Percentiles rank a stretch among this genome's conserved stretches.
phyloP scores from a whole-genome alignment of 495 filamentous ascomycete species.

The Daldinia bambusicola region DNA sequence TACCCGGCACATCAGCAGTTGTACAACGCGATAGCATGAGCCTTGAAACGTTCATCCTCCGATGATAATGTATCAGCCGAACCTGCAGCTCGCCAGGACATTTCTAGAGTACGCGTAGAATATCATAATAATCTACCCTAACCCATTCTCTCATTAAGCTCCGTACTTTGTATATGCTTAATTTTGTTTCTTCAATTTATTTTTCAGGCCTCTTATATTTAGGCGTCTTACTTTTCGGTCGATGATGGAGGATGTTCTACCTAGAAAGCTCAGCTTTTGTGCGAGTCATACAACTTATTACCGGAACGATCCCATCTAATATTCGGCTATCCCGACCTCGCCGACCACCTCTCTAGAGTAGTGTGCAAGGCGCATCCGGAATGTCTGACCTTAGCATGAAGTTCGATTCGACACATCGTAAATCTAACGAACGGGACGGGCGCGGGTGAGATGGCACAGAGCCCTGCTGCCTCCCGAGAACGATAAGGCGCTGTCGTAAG shows the following conservation, averaged over 20 bases:
- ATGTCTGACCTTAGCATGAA: conserved; percentile 9
- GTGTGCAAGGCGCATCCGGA: neutral
- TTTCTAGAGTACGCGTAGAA: conserved; percentile 11
- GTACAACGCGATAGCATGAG: conserved; percentile 21
- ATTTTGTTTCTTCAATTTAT: neutral
- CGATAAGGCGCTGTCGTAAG: conserved; percentile 31
- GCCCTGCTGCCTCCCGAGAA: conserved; percentile 33
- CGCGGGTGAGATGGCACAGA: conserved; percentile 25
- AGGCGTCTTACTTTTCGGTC: neutral
- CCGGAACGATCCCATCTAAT: conserved; percentile 5
- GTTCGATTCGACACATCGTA: conserved; percentile 29
- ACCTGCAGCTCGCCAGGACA: conserved; percentile 38
- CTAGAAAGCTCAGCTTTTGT: neutral
- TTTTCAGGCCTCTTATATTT: neutral
- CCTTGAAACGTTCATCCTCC: conserved; percentile 35
- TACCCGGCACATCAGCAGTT: conserved; percentile 27
- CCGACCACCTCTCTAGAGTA: conserved; percentile 19
- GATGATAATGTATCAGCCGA: conserved; percentile 20
- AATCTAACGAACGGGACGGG: conserved; percentile 25
- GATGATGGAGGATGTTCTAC: neutral
- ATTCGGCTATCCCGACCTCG: conserved; percentile 2
- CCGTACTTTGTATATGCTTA: neutral
- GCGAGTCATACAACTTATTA: conserved; percentile 25
- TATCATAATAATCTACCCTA: conserved; percentile 21
- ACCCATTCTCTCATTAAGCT: conserved; percentile 14